Conservation (phyloP, 306 rosid genomes). For the Ochetophila trinervis region DNA sequence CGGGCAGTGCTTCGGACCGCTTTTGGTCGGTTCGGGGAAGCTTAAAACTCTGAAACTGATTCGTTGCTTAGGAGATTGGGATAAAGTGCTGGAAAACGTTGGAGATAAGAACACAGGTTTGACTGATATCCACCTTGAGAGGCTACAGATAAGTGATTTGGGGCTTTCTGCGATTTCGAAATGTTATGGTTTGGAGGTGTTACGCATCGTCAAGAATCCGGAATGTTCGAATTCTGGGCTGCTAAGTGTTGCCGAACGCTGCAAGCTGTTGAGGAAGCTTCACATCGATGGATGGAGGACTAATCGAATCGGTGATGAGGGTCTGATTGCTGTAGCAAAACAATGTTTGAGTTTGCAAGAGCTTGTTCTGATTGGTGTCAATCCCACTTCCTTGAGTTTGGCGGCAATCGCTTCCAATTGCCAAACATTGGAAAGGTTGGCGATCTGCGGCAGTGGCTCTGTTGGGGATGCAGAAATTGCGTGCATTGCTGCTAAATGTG, state of each 20-base stretch:
- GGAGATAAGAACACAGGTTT: conserved; percentile 40
- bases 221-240: conserved; percentile 71
- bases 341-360: conserved; percentile 64
- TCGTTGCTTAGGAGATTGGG: conserved; percentile 82
- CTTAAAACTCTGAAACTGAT: conserved; percentile 59
- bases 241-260: conserved; percentile 48
- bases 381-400: conserved; percentile 54
- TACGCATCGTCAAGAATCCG: conserved; percentile 61
- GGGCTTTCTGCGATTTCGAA: conserved; percentile 63
- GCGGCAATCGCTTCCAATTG: conserved; percentile 61
- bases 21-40: conserved; percentile 53
- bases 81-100: conserved; percentile 42
- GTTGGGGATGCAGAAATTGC: conserved; percentile 74
- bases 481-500: conserved; percentile 65
- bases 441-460: conserved; percentile 69
- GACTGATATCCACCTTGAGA: conserved; percentile 69
- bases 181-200: conserved; percentile 50
- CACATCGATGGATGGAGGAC: conserved; percentile 90
- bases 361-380: conserved; percentile 72
- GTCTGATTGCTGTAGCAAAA: conserved; percentile 55
- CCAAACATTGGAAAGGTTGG: conserved; percentile 61
- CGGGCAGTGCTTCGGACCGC: conserved; percentile 64
- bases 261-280: conserved; percentile 67
- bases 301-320: conserved; percentile 68
- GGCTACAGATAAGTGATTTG: conserved; percentile 69